Conservation (phyloP, 495 filamentous ascomycete species). For the Penicillium atrosanguineum region DNA sequence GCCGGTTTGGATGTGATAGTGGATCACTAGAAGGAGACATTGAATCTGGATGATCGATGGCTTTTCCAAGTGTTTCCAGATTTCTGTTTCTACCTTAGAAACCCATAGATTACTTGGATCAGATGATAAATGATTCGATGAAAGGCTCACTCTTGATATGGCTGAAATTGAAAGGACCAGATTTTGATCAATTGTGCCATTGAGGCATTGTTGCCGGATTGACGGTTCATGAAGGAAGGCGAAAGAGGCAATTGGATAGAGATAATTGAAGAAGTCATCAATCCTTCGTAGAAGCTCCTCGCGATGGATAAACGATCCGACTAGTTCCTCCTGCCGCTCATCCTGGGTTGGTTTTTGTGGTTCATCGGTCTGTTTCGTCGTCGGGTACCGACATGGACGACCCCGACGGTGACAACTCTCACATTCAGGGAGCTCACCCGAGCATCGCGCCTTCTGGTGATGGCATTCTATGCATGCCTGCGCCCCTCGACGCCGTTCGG, state of each 20-base stretch:
- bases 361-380: not conserved
- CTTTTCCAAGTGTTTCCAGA: slow-evolving; percentile 14
- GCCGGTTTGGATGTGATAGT: slow-evolving; percentile 14
- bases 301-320: not conserved
- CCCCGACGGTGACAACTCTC: slow-evolving; percentile 1
- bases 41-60: slow-evolving; percentile 13
- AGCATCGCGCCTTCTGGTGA: slow-evolving; percentile 15
- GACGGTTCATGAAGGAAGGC: slow-evolving; percentile 20
- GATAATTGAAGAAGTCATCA: slow-evolving; percentile 7
- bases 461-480: slow-evolving; percentile 15
- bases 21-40: slow-evolving; percentile 13
- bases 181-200: slow-evolving; percentile 5
- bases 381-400: slow-evolving; percentile 6
- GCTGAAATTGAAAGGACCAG: slow-evolving; percentile 7
- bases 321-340: not conserved
- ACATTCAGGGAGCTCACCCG: slow-evolving; percentile 12
- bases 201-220: slow-evolving; percentile 1
- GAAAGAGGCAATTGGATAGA: slow-evolving; percentile 19
- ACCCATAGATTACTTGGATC: not conserved
- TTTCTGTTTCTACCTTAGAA: slow-evolving; percentile 3
- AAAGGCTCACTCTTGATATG: not conserved
- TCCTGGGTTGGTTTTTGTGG: not conserved
- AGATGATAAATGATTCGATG: not conserved
- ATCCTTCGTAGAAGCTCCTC: slow-evolving; percentile 1
- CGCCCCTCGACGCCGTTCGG: slow-evolving; percentile 9